phyloP scores from a whole-genome alignment of 1,284 basidiomycete genomes.

The Puccinia hordei region DNA sequence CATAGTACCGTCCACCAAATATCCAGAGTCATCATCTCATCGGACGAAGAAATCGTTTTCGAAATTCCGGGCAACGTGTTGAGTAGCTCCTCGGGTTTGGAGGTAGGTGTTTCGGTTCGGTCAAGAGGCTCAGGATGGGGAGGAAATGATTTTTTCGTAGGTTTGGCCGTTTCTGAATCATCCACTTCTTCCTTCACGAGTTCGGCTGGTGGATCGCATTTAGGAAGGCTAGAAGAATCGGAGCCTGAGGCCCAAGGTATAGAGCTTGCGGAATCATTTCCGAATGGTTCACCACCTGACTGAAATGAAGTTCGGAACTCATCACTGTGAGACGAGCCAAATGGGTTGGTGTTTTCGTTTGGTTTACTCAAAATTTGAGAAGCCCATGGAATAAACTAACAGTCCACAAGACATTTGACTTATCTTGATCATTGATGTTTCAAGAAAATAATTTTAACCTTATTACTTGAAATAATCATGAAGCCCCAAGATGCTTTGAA shows the following conservation, averaged over 20 bases:
- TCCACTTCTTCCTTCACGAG: neutral
- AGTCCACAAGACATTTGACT: too few relatives aligned
- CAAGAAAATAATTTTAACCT: too few relatives aligned
- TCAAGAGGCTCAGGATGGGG: conserved; percentile 53
- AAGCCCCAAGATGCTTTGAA: too few relatives aligned
- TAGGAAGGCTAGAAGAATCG: neutral
- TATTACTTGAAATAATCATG: too few relatives aligned
- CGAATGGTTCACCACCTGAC: conserved; percentile 3
- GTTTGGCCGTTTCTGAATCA: conserved; percentile 9
- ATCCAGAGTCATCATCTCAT: conserved; percentile 85
- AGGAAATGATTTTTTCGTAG: conserved; percentile 53
- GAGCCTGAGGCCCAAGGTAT: conserved; percentile 30
- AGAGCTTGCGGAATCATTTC: conserved; percentile 21
- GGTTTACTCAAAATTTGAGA: too few relatives aligned
- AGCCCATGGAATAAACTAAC: too few relatives aligned
- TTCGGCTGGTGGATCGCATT: neutral
- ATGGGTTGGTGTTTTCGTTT: conserved; percentile 21
- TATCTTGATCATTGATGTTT: too few relatives aligned
- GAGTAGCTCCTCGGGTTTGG: conserved; percentile 57
- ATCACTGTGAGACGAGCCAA: neutral
- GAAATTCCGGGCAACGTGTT: conserved; percentile 76
- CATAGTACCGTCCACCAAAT: conserved; percentile 97
- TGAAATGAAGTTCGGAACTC: conserved; percentile 10
- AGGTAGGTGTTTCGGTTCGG: conserved; percentile 64
- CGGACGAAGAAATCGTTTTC: conserved; percentile 75